Conservation (phyloP, 257 asterid genomes). For the Solanum lignicaule region DNA sequence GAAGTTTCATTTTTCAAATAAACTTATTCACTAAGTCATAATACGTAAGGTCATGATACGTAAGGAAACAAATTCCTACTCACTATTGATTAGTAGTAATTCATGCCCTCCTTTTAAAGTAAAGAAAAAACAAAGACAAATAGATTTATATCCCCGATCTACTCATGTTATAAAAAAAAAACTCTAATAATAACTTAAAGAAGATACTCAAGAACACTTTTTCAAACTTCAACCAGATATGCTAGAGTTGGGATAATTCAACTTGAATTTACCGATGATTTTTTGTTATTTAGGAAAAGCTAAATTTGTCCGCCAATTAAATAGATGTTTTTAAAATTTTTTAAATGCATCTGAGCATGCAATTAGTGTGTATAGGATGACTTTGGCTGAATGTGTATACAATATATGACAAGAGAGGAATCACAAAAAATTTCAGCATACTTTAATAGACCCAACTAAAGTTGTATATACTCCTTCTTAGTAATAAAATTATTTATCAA, state of each 20-base stretch:
- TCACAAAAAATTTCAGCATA: background rate
- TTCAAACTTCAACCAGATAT: background rate
- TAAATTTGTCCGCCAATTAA: no score
- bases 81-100: background rate
- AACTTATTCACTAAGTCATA: background rate
- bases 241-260: background rate
- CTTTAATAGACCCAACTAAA: background rate
- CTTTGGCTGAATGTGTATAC: background rate
- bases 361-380: background rate
- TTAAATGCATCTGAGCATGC: background rate
- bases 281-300: background rate
- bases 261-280: background rate
- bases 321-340: no score
- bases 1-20: no score
- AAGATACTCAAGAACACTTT: background rate
- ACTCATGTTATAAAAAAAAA: accelerated
- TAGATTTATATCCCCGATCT: no score
- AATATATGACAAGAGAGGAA: background rate
- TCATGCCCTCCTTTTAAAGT: background rate
- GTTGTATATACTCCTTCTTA: background rate
- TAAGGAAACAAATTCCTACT: background rate
- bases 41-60: no score
- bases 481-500: background rate
- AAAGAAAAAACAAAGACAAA: accelerated
- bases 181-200: background rate